phyloP scores from a whole-genome alignment of 345 rosid genomes.

The Citrus australasica region DNA sequence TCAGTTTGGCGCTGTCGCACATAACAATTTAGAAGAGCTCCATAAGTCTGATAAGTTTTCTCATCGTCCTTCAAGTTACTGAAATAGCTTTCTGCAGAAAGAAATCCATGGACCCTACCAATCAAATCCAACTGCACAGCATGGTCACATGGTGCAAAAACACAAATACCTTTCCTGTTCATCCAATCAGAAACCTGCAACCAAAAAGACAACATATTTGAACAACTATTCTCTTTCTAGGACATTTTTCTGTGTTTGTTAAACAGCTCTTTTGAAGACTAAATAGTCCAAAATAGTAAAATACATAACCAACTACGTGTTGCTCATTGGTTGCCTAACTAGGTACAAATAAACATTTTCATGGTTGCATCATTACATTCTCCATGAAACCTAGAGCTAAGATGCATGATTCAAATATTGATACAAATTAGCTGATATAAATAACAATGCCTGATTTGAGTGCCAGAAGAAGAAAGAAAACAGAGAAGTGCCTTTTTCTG shows the following conservation, averaged over 20 bases:
- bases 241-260: neutral
- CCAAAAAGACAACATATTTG: neutral
- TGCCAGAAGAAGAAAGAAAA: neutral
- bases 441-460: neutral
- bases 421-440: neutral
- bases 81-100: conserved; percentile 71
- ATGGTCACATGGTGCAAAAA: conserved; percentile 59
- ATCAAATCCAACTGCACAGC: conserved; percentile 83
- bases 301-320: neutral
- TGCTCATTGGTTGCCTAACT: neutral
- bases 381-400: neutral
- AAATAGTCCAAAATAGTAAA: neutral
- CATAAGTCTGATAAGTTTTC: conserved; percentile 71
- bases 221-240: neutral
- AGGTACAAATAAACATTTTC: neutral
- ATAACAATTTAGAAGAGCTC: conserved; percentile 84
- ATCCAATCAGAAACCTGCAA: conserved; percentile 62
- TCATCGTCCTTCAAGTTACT: conserved; percentile 51
- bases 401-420: neutral
- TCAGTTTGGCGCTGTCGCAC: conserved; percentile 58
- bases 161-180: conserved; percentile 50
- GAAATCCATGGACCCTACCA: conserved; percentile 65
- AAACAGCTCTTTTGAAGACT: neutral
- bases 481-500: neutral
- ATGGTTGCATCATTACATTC: neutral